Evolutionary conservation across 2,329 filamentous ascomycete species (phyloP), one percentile per base, ranked within the genome.

Genomic region (Penicillium sp.): DNA sequence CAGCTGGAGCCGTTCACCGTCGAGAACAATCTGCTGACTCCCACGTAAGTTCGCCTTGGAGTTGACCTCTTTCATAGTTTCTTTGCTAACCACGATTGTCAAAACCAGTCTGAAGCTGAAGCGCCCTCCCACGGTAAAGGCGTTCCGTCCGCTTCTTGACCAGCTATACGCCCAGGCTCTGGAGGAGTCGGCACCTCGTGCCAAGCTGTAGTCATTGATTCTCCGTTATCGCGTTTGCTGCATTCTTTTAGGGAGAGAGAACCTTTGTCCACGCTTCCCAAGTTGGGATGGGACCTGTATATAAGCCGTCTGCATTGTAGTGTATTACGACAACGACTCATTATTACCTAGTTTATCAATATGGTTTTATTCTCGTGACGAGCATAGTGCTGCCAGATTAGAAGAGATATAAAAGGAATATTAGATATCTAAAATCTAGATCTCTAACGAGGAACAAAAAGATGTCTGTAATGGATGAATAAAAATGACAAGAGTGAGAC

Each of bases 1-100:
- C 81, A 84, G 54, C 54, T 95, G 10, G 92, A 98, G 42, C 92
- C 92, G 1, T 96, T 98, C 56, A 85, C 80, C 1, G 80, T 96
- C 48, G 89, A 95, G 34, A 98, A 98, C 60, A 85, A 94, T 65
- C 73, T 95, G 33, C 68, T 72, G 48, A 72, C 69, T 6, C 69
- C 69, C 8, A 72, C 69, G 62, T 70, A 55, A 57, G 67, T 67
- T 34, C 17, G 12, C 17, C 14, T 10, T 11, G n/a, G 15, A 35
- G 12, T 33, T n/a, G n/a, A n/a, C n/a, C n/a, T n/a, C n/a, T n/a
- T n/a, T n/a, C n/a, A n/a, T n/a, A n/a, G n/a, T n/a, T n/a, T n/a
- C 18, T 20, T 39, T 49, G 31, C 57, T 56, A 51, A 58, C 37
- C 18, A 11, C 18, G 4, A 12, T 13, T 37, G 39, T 44, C 12